Base-by-base conservation (phyloP, 106 monocot genomes). In the Allium fistulosum region DNA sequence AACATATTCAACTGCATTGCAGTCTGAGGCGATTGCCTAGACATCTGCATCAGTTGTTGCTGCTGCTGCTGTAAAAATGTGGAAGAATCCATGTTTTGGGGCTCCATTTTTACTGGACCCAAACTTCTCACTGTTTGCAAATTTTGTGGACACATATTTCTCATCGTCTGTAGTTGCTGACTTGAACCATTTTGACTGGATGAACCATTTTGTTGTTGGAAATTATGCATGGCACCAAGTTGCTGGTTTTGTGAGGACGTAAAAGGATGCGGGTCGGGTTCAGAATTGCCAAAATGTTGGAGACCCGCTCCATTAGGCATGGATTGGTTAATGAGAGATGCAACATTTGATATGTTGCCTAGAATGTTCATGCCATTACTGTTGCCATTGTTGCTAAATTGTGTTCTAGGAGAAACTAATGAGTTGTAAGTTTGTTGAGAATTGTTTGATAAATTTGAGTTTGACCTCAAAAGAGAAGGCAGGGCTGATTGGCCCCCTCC, bases 31-130 rank as follows among this genome's bases (percentile, higher is more conserved):
- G 61, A 68, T 11, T 72, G 72, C 50, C 80, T 72, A 11, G 80
- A 63, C 62, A 81, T 70, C 50, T 75, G 80, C 51, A 67, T 26
- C 49, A 76, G 72, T 17, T 81, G 80, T 48, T 84, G 84, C 60
- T 78, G 81, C 17, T 77, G 80, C 49, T 85, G 85, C 53, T 76
- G 81, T 57, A 85, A 51, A 45, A 81, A 81, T 22, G 76, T 13
- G 4, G 76, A 70, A 17, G 75, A 60, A 69, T 75, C 81, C 15
- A 76, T 52, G 62, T 83, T 77, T 64, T 58, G 75, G 28, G 68
- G 66, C 22, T 90, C 86, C 68, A 81, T 70, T 71, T 90, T 90
- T 11, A 86, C 90, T 6, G 86, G 65, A 13, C 78, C 83, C 69
- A 86, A 72, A 46, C 48, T 37, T 56, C 76, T 76, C 46, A 72